Percentiles rank a stretch among this genome's conserved stretches.
Conservation (phyloP, 495 filamentous ascomycete species). For the Thermochaetoides thermophila region DNA sequence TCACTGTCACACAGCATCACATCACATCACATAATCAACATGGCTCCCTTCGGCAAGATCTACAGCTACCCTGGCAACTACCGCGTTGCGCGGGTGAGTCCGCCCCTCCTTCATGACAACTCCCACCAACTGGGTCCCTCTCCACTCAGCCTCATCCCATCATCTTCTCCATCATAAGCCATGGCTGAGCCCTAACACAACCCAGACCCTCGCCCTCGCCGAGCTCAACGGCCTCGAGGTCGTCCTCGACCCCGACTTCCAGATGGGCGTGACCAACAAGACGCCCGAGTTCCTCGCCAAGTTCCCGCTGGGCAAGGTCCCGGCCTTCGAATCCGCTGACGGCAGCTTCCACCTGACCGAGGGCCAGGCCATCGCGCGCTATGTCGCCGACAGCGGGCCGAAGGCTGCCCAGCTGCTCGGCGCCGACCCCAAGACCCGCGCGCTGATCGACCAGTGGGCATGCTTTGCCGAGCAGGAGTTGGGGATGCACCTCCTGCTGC, state of each 20-base stretch:
- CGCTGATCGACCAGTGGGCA: conserved; percentile 37
- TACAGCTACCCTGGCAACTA: conserved; percentile 32
- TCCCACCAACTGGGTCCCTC: no score
- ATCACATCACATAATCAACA: conserved; percentile 11
- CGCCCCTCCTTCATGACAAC: neutral
- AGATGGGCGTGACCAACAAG: conserved; percentile 29
- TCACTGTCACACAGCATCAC: no score
- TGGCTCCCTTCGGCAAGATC: conserved; percentile 41
- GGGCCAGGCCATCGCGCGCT: conserved; percentile 40
- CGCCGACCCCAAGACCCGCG: conserved; percentile 28
- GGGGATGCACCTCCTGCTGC: conserved; percentile 13
- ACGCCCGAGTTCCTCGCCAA: conserved; percentile 40
- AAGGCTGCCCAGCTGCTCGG: conserved; percentile 37
- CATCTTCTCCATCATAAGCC: neutral
- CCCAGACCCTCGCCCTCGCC: conserved; percentile 35
- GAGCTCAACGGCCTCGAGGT: conserved; percentile 38
- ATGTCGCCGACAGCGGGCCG: conserved; percentile 39
- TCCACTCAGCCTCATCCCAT: neutral
- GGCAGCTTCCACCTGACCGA: conserved; percentile 34
- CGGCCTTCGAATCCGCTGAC: conserved; percentile 39
- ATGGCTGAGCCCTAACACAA: neutral
- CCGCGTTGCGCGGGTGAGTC: conserved; percentile 34
- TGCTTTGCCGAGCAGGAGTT: conserved; percentile 35
- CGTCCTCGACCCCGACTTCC: conserved; percentile 25
- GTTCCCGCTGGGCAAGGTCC: conserved; percentile 47